A percentile compares a stretch with the other conserved stretches of the same genome.
Evolutionary conservation across 2,329 filamentous ascomycete species (phyloP).

Genomic region (Canariomyces notabilis): DNA sequence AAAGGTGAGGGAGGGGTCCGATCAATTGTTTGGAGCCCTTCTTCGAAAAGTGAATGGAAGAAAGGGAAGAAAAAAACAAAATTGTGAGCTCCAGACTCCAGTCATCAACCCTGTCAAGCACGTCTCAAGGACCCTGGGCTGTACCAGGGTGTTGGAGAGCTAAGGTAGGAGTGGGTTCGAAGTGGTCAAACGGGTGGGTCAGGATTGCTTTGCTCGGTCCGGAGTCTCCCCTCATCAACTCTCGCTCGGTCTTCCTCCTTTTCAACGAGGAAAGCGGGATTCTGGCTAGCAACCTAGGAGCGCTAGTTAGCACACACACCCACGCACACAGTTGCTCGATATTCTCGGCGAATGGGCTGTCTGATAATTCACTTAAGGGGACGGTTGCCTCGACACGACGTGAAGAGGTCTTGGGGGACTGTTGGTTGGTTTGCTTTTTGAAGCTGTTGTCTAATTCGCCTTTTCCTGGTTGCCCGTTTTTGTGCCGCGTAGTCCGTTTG

Average conservation of each 20-base stretch:
- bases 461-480: too few species aligned
- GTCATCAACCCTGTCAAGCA: constrained; percentile 19
- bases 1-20: constrained; percentile 11
- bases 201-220: constrained; percentile 15
- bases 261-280: not conserved
- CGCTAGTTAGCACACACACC: not conserved
- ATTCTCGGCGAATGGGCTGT: constrained; percentile 10
- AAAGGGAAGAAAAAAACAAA: constrained; percentile 17
- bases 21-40: constrained; percentile 17
- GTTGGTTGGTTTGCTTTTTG: constrained; percentile 1
- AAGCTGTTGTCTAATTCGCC: constrained; percentile 1
- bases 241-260: constrained; percentile 5
- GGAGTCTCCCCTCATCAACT: constrained; percentile 13
- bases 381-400: constrained; percentile 5
- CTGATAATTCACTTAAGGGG: too few species aligned
- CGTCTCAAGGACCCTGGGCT: constrained; percentile 20
- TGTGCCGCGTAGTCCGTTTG: too few species aligned
- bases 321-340: constrained; percentile 3
- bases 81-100: constrained; percentile 10
- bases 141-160: constrained; percentile 22
- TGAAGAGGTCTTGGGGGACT: not conserved
- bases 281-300: not conserved
- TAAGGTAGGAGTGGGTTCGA: constrained; percentile 11
- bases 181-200: constrained; percentile 18
- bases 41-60: too few species aligned